phyloP scores from a whole-genome alignment of 768 basidiomycete genomes.

The Tulasnella sp. region DNA sequence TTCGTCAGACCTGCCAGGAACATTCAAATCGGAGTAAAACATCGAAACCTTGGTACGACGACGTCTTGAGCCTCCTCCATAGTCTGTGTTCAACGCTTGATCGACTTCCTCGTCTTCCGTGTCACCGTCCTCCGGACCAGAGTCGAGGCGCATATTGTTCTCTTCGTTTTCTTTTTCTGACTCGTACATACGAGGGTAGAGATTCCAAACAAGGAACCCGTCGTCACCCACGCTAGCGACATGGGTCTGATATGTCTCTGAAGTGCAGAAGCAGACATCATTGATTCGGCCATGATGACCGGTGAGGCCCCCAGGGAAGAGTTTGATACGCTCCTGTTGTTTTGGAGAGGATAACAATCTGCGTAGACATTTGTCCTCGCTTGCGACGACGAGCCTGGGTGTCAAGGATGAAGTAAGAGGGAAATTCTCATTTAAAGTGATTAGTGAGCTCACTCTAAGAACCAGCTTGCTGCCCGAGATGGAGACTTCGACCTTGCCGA shows the following conservation, averaged over 20 bases:
- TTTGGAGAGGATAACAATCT: conserved; percentile 45
- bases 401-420: not conserved
- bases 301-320: conserved; percentile 69
- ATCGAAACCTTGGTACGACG: conserved; percentile 24
- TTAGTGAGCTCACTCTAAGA: conserved; percentile 57
- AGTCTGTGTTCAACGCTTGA: not conserved
- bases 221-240: conserved; percentile 46
- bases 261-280: conserved; percentile 66
- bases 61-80: not conserved
- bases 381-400: conserved; percentile 55
- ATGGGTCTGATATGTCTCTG: conserved; percentile 58
- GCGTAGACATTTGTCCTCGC: conserved; percentile 58
- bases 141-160: not conserved
- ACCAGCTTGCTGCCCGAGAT: conserved; percentile 46
- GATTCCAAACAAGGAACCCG: conserved; percentile 61
- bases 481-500: conserved; percentile 59
- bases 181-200: conserved; percentile 36
- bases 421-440: too few species aligned
- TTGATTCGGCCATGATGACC: conserved; percentile 72
- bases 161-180: conserved; percentile 3
- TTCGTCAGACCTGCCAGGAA: conserved; percentile 20
- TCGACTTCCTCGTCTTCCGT: conserved; percentile 13
- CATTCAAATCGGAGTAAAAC: conserved; percentile 30
- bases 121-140: not conserved
- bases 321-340: conserved; percentile 41